Conservation (phyloP, 176 grass and related monocot genomes). For the Oryza brachyantha region DNA sequence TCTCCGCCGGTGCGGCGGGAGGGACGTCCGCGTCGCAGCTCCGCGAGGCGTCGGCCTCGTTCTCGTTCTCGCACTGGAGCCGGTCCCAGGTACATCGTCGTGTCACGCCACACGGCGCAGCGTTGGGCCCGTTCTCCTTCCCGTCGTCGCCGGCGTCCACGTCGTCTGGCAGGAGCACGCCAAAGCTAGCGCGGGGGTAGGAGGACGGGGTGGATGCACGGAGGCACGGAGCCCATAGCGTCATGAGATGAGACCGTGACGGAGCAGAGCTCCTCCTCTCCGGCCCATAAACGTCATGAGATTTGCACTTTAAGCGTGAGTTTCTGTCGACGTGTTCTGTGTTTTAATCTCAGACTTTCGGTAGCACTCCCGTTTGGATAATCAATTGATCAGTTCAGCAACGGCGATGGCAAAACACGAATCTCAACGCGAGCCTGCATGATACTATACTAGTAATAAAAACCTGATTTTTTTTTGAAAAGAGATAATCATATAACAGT, state of each 20-base stretch:
- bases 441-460: too few species aligned
- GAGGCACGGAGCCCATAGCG: neutral
- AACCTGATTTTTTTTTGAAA: too few species aligned
- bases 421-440: too few species aligned
- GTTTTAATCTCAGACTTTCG: neutral
- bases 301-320: neutral
- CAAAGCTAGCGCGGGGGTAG: neutral
- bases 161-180: neutral
- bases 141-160: slow-evolving; percentile 5
- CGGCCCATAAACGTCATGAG: too few species aligned
- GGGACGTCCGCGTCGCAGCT: neutral
- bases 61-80: slow-evolving; percentile 17
- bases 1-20: neutral
- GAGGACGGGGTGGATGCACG: neutral
- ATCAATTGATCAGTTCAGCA: too few species aligned
- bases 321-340: neutral
- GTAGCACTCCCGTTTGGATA: neutral
- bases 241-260: neutral
- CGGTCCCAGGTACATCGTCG: neutral
- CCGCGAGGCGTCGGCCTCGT: neutral
- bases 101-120: neutral
- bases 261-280: neutral
- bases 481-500: too few species aligned
- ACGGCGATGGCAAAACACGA: too few species aligned
- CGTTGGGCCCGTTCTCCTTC: neutral